A percentile compares a stretch with the other conserved stretches of the same genome.
These are phyloP conservation scores for Psidium guajava DNA, from an alignment of 345 rosid species.

Conservation along the genomic window DNA sequence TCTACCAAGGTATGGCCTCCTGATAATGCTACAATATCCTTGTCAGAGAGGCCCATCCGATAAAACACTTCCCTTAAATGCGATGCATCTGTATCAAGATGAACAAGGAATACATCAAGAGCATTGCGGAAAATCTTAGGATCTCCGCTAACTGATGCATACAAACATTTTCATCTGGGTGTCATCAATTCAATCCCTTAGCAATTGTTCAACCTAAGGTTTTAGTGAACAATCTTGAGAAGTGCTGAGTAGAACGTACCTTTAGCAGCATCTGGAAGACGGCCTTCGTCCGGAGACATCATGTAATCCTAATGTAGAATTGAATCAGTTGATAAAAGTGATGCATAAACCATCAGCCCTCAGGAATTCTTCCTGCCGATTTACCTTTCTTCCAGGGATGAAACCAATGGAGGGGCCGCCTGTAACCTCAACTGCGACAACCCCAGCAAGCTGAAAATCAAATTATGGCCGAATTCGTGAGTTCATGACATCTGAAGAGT, in stretches of 20 bases:
- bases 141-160: background rate
- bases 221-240: background rate
- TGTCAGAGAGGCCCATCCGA: conserved; percentile 85
- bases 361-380: background rate
- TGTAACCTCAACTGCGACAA: conserved; percentile 73
- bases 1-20: conserved; percentile 81
- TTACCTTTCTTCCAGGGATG: conserved; percentile 72
- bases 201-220: background rate
- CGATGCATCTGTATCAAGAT: conserved; percentile 25
- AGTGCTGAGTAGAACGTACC: conserved; percentile 14
- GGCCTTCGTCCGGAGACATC: conserved; percentile 54
- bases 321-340: background rate
- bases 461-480: background rate
- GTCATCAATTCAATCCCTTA: background rate
- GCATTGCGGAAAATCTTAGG: background rate
- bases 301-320: conserved; percentile 37
- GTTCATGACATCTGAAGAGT: background rate
- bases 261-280: conserved; percentile 62
- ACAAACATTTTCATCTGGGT: background rate
- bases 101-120: background rate
- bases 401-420: conserved; percentile 71
- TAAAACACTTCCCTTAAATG: conserved; percentile 60
- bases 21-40: conserved; percentile 85
- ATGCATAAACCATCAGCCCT: background rate
- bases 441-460: conserved; percentile 64